Evolutionary conservation across 805 yeast genomes (phyloP).

Genomic region (Debaryomyces castellii): DNA sequence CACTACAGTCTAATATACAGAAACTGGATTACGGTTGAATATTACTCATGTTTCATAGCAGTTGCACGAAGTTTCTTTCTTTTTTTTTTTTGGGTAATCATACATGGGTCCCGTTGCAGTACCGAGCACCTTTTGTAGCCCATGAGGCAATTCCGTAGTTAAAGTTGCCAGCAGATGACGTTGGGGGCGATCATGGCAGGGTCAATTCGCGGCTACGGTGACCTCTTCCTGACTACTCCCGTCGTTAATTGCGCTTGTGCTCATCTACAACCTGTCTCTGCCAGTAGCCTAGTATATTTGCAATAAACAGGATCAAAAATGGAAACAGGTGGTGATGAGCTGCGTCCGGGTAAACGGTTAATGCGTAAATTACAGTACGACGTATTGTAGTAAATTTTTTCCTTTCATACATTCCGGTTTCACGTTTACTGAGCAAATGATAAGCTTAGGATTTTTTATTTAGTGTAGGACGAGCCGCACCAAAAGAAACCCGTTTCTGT

Average conservation of each 20-base stretch:
- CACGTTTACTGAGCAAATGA: background rate
- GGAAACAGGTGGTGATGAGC: background rate
- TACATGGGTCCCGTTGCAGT: no score
- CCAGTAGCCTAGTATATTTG: background rate
- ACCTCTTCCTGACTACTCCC: no score
- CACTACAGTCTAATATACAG: no score
- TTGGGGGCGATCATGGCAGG: background rate
- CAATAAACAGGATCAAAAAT: no score
- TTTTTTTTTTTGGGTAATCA: no score
- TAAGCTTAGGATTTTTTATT: background rate
- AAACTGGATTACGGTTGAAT: no score
- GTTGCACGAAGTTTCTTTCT: no score
- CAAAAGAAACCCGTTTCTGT: slow-evolving; percentile 4
- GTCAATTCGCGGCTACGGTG: no score
- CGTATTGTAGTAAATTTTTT: background rate
- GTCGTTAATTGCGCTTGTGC: no score
- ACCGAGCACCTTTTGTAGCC: no score
- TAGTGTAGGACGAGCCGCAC: slow-evolving; percentile 5
- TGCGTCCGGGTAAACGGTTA: background rate
- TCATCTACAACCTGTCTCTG: no score
- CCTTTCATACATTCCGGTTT: background rate
- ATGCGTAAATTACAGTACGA: background rate
- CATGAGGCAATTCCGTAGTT: background rate
- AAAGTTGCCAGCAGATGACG: background rate
- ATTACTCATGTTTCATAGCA: no score